Conservation (phyloP, 176 grass and related monocot species). For the Zoysia pacifica region DNA sequence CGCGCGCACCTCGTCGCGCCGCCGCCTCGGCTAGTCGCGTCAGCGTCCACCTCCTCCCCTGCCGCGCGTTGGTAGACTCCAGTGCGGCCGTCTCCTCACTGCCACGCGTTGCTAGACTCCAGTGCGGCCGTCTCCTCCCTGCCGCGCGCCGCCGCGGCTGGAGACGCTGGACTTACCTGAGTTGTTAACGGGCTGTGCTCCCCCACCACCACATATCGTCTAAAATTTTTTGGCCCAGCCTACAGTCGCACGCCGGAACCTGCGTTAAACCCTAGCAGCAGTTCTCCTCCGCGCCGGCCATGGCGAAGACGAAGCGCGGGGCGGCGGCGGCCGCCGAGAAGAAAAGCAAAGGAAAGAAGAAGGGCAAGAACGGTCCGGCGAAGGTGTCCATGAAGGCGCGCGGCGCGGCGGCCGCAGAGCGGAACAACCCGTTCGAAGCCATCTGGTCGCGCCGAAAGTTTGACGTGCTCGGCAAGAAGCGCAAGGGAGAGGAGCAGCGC, state of each 20-base stretch:
- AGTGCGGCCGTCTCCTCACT: too few relatives aligned
- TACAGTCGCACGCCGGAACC: not conserved
- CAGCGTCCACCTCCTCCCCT: too few relatives aligned
- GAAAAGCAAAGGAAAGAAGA: conserved; percentile 54
- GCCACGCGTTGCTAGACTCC: too few relatives aligned
- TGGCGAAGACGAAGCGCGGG: conserved; percentile 52
- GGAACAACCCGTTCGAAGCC: conserved; percentile 81
- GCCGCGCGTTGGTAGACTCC: too few relatives aligned
- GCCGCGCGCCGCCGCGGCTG: too few relatives aligned
- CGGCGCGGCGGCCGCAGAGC: conserved; percentile 20
- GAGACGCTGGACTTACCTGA: too few relatives aligned
- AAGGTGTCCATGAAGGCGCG: conserved; percentile 57
- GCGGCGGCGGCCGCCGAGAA: conserved; percentile 30
- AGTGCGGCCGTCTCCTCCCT: too few relatives aligned
- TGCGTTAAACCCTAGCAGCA: conserved; percentile 31
- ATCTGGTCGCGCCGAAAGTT: conserved; percentile 98
- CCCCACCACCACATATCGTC: too few relatives aligned
- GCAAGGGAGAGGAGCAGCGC: conserved; percentile 87
- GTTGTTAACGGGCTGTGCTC: too few relatives aligned
- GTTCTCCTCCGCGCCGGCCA: conserved; percentile 24
- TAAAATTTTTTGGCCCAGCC: too few relatives aligned
- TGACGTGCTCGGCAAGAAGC: conserved; percentile 86
- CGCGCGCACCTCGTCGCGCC: too few relatives aligned
- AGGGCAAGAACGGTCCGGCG: conserved; percentile 36
- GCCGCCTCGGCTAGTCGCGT: too few relatives aligned